Base-by-base conservation (phyloP, 1,284 basidiomycete species). In the Chondrostereum purpureum region DNA sequence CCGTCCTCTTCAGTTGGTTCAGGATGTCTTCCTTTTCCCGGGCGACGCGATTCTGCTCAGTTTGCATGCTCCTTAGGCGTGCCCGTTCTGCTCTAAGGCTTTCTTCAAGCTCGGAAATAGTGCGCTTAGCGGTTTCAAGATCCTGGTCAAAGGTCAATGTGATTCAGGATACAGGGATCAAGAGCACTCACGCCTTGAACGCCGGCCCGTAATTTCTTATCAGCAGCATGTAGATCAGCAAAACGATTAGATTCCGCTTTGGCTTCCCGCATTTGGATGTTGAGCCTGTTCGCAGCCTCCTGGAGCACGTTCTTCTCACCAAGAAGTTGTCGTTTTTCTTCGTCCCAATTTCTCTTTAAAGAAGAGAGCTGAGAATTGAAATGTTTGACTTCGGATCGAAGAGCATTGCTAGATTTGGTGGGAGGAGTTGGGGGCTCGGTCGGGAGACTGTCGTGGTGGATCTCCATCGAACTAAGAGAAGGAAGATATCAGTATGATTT, bases 271-370 rank as follows among this genome's bases (percentile, higher is more conserved):
- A 84, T 65, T 54, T 88, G 72, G 4, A 59, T 60, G 53, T 83
- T 80, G 53, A 89, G 68, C 8, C 77, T 75, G 47, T 74, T 76
- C 0, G 85, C 71, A 3, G 80, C 73, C 52, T 86, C 79, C 55
- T 84, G 79, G 19, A 89, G 71, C 21, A 75, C 72, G 5, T 75
- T 80, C 44, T 83, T 87, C 58, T 89, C 83, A 39, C 76, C 82
- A 20, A 83, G 57, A 5, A 88, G 66, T 45, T 71, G 66, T 27
- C 64, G 66, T 56, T 72, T 76, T 57, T 88, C 84, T 8, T 74
- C 68, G n/a, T 76, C 70, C 83, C 85, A 87, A 53, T 78, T 67
- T 21, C 66, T 68, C 63, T 76, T 82, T 68, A 88, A 75, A 18
- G 63, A 60, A 17, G 73, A 69, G n/a, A 88, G 68, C 46, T 87